A percentile compares a stretch with the other conserved stretches of the same genome.
Conservation (phyloP, 2,329 filamentous ascomycete genomes). For the Coniosporium tulheliwenetii region DNA sequence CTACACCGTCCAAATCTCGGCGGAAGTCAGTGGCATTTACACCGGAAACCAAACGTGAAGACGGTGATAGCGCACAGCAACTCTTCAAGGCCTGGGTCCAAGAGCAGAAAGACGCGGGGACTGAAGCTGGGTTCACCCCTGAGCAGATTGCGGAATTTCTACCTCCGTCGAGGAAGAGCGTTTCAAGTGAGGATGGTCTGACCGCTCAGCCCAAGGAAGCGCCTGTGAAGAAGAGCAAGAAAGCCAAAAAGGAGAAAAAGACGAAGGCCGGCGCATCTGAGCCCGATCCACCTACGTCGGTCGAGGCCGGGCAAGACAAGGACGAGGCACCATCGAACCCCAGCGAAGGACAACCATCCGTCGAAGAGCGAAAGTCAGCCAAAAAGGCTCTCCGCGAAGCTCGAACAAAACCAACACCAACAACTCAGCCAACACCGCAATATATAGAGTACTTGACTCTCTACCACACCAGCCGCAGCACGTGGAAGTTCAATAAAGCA, state of each 20-base stretch:
- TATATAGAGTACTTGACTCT: constrained; percentile 63
- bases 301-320: constrained; percentile 12
- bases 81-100: constrained; percentile 35
- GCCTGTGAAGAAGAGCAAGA: not conserved
- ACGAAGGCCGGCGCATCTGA: not conserved
- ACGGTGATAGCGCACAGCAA: constrained; percentile 37
- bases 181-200: not conserved
- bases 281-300: not conserved
- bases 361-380: constrained; percentile 14
- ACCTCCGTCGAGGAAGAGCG: not conserved
- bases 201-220: constrained; percentile 7
- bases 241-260: constrained; percentile 3
- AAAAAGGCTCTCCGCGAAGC: constrained; percentile 17
- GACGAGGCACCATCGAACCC: constrained; percentile 16
- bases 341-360: constrained; percentile 10
- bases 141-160: not conserved
- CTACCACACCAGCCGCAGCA: constrained; percentile 53
- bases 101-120: constrained; percentile 13
- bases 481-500: constrained; percentile 96
- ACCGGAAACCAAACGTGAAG: constrained; percentile 42
- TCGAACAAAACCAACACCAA: constrained; percentile 4
- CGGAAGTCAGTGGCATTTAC: constrained; percentile 51
- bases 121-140: not conserved
- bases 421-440: constrained; percentile 23
- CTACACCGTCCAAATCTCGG: constrained; percentile 8